These are phyloP conservation scores for Penicillium sp. DNA, from an alignment of 2,329 filamentous ascomycete genomes.

Conservation along the genomic window DNA sequence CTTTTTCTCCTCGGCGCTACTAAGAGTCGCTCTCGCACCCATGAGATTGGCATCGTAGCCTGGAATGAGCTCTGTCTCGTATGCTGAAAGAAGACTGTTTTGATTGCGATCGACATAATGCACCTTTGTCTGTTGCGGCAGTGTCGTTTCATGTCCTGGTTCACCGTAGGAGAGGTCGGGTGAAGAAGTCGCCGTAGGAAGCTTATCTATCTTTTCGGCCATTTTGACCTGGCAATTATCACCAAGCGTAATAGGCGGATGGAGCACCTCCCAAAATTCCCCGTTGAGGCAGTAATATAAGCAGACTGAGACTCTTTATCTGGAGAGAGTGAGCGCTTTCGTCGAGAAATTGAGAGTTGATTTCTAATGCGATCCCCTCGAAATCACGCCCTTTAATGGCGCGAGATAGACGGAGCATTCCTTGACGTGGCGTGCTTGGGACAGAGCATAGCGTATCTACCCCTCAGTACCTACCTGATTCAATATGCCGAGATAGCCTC, in stretches of 20 bases:
- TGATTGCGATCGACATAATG: background rate
- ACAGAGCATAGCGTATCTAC: background rate
- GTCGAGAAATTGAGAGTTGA: background rate
- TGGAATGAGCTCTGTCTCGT: background rate
- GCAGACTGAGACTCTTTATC: too few relatives aligned
- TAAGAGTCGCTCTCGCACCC: background rate
- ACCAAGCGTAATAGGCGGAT: background rate
- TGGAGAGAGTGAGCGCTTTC: too few relatives aligned
- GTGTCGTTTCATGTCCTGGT: background rate
- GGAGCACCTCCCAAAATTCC: background rate
- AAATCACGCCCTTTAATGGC: background rate
- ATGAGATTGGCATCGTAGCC: background rate
- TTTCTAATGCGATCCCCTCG: background rate
- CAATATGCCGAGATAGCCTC: background rate
- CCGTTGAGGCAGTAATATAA: too few relatives aligned
- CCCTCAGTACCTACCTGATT: background rate
- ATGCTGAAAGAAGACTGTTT: background rate
- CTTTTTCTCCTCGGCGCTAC: background rate
- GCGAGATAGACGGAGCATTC: background rate
- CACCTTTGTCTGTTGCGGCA: background rate
- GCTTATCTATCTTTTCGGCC: background rate
- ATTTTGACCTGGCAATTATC: background rate
- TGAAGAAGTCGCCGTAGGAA: background rate
- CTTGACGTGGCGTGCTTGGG: background rate
- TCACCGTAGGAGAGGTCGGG: background rate